phyloP scores from a whole-genome alignment of 495 filamentous ascomycete species.

The Neurospora sp. region DNA sequence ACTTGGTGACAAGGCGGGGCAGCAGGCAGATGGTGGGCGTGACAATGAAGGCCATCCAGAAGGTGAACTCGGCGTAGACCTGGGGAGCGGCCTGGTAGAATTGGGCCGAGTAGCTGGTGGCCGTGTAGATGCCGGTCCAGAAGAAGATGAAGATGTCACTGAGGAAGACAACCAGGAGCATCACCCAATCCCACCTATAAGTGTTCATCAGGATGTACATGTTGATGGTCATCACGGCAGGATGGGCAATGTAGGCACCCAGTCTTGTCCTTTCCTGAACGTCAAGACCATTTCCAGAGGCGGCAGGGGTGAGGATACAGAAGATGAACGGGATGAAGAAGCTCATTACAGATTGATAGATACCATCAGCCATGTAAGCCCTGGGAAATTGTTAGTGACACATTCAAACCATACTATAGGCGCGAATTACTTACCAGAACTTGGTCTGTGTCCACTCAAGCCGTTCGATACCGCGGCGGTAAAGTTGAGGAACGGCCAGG shows the following conservation, averaged over 20 bases:
- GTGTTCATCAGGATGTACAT: slow-evolving; percentile 91
- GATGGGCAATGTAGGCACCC: slow-evolving; percentile 70
- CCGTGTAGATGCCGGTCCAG: slow-evolving; percentile 91
- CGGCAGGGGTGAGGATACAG: slow-evolving; percentile 56
- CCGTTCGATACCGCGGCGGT: slow-evolving; percentile 90
- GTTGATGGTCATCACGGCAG: slow-evolving; percentile 79
- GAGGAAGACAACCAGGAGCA: slow-evolving; percentile 64
- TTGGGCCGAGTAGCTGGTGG: slow-evolving; percentile 47
- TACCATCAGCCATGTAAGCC: slow-evolving; percentile 90
- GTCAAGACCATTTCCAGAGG: slow-evolving; percentile 55
- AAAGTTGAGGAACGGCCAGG: slow-evolving; percentile 87
- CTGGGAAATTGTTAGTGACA: slow-evolving; percentile 35
- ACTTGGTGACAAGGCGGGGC: slow-evolving; percentile 76
- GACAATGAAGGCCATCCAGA: slow-evolving; percentile 74
- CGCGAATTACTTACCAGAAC: slow-evolving; percentile 64
- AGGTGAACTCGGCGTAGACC: slow-evolving; percentile 69
- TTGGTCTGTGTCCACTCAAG: slow-evolving; percentile 95
- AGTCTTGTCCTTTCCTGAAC: slow-evolving; percentile 70
- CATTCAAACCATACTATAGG: not conserved
- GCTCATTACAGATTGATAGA: slow-evolving; percentile 86
- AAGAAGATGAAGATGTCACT: slow-evolving; percentile 86
- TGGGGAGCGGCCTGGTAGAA: slow-evolving; percentile 75
- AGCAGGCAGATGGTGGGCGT: slow-evolving; percentile 70
- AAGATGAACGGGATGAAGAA: slow-evolving; percentile 88
- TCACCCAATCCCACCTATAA: slow-evolving; percentile 96